Evolutionary conservation across 805 yeast species (phyloP), one percentile per base, ranked within the genome.

Genomic region (Saccharomycopsis oosterbeekiorum): DNA sequence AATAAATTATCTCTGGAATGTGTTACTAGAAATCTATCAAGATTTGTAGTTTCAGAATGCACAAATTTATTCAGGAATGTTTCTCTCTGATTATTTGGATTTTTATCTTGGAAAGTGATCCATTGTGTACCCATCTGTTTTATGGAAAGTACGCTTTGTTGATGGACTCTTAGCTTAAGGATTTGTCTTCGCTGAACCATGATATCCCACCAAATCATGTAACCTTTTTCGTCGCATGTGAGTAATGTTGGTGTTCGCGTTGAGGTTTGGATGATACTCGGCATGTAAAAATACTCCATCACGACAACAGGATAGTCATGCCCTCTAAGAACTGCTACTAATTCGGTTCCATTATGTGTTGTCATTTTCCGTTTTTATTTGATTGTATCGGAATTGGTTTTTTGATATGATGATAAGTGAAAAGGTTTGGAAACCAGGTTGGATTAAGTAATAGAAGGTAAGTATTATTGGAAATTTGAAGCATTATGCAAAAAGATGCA

Each of bases 1-100:
- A 78, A 68, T 43, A 72, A 76, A 26, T 86, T 82, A 70, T 88
- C 96, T 60, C 88, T 76, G 0, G 86, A 86, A 68, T 88, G 94
- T 1, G 88, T 84, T 24, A 84, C 62, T 0, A 86, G 61, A 24
- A 71, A 67, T n/a, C 83, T 80, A 68, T 68, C 74, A 65, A 73
- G 50, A 14, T 57, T 17, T 2, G 55, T 57, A 36, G n/a, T n/a
- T 15, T 21, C 40, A 11, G 57, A 60, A 2, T 11, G 8, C 24
- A 42, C 10, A 11, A 34, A 21, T n/a, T 15, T 43, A 17, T 42
- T 42, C 21, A 29, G 34, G 34, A 29, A 29, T 6, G 34, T 29
- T 29, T 29, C 6, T 8, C 56, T 36, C 0, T 66, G 58, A 41
- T 71, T 73, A 4, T 67, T 59, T 2, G 56, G 55, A 56, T 59